These are phyloP conservation scores for Candida schatavii DNA, from an alignment of 805 yeast species.

Conservation along the genomic window DNA sequence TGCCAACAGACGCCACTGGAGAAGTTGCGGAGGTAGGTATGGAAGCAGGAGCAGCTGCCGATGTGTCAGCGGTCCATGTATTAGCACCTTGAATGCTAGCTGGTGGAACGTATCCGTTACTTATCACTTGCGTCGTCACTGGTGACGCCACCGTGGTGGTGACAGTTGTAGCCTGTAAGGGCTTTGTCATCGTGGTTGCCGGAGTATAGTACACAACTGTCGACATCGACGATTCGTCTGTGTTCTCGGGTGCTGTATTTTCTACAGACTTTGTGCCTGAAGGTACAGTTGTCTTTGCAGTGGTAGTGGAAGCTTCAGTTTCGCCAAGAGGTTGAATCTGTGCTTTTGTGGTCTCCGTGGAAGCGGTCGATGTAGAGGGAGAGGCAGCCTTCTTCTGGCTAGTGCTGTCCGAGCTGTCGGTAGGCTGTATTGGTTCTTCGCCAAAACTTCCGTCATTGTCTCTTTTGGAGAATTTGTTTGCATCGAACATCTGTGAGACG, in stretches of 20 bases:
- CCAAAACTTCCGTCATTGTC: conserved; percentile 5
- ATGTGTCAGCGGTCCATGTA: background rate
- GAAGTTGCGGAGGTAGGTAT: background rate
- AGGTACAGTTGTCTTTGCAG: background rate
- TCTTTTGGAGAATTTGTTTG: conserved; percentile 12
- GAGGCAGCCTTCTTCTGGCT: background rate
- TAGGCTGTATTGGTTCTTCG: background rate
- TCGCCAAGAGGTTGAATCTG: too few relatives aligned
- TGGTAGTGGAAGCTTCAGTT: background rate
- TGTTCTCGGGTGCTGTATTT: too few relatives aligned
- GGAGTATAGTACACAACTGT: background rate
- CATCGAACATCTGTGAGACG: conserved; percentile 26
- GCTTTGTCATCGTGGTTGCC: background rate
- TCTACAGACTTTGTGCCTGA: too few relatives aligned
- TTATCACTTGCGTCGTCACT: background rate
- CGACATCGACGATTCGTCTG: too few relatives aligned
- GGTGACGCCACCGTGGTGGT: conserved; percentile 1
- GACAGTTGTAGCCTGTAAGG: background rate
- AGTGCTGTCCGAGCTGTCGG: background rate
- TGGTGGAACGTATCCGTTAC: background rate
- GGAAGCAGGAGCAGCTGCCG: background rate
- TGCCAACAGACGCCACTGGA: conserved; percentile 1
- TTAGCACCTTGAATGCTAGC: background rate
- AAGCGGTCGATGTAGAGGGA: background rate
- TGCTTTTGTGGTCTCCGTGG: background rate